Percentiles rank a stretch among this genome's conserved stretches.
Conservation (phyloP, 2,329 filamentous ascomycete genomes). For the Macrophomina pseudophaseolina region DNA sequence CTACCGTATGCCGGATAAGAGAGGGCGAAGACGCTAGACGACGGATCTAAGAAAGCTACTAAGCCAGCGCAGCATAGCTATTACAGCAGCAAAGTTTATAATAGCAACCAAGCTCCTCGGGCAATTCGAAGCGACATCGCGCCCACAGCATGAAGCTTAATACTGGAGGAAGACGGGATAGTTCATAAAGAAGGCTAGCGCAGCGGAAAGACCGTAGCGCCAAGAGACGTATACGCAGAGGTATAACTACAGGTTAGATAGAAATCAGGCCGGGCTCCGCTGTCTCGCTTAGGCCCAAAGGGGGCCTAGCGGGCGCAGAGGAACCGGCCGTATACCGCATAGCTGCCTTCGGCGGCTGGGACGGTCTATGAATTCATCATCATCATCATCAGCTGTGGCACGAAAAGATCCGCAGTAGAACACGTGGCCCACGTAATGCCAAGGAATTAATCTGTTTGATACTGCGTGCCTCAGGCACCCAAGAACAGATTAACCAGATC, state of each 20-base stretch:
- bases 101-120: neutral
- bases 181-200: neutral
- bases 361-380: conserved; percentile 5
- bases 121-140: no score
- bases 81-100: neutral
- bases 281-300: neutral
- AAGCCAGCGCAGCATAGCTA: neutral
- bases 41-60: neutral
- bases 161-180: neutral
- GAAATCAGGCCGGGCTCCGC: neutral
- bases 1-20: neutral
- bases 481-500: no score
- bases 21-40: neutral
- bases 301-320: neutral
- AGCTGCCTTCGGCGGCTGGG: conserved; percentile 3
- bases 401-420: no score
- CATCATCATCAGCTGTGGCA: conserved; percentile 1
- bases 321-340: neutral
- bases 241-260: neutral
- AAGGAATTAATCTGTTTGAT: no score
- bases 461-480: no score
- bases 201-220: neutral
- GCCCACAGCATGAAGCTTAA: no score
- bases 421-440: no score
- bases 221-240: neutral